Percentiles rank a stretch among this genome's conserved stretches.
Evolutionary conservation across 768 basidiomycete species (phyloP).

Genomic region (Russula brevipes): DNA sequence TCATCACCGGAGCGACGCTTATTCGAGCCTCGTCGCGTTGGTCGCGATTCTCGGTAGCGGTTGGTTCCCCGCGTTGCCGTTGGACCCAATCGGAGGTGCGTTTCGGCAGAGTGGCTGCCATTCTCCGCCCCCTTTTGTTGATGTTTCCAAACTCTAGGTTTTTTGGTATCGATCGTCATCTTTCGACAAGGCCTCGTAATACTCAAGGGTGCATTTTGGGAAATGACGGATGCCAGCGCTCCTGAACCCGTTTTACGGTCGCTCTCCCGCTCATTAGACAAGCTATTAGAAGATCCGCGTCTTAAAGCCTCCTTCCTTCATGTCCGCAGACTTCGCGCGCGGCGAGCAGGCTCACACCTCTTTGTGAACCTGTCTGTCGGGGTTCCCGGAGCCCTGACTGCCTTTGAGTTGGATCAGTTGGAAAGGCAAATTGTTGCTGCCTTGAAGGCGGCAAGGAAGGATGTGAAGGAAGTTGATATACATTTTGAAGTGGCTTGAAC

Average conservation of each 20-base stretch:
- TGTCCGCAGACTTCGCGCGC: constrained; percentile 58
- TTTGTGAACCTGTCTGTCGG: constrained; percentile 77
- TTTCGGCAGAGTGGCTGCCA: constrained; percentile 10
- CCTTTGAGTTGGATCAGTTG: constrained; percentile 52
- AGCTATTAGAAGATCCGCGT: not conserved
- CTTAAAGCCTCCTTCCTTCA: constrained; percentile 32
- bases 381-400: constrained; percentile 55
- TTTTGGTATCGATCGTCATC: constrained; percentile 88
- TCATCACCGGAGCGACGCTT: constrained; percentile 96
- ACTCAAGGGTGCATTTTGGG: constrained; percentile 64
- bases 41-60: constrained; percentile 89
- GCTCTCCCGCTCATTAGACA: constrained; percentile 47
- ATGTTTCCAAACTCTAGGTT: constrained; percentile 40
- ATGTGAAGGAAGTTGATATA: constrained; percentile 58
- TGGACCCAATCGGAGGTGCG: constrained; percentile 92
- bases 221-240: constrained; percentile 79
- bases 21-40: constrained; percentile 87
- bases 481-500: constrained; percentile 5
- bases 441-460: constrained; percentile 53
- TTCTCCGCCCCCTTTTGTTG: not conserved
- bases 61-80: constrained; percentile 75
- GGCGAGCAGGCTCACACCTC: constrained; percentile 73
- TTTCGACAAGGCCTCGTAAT: constrained; percentile 69
- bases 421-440: constrained; percentile 55
- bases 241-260: constrained; percentile 46